Evolutionary conservation across 768 basidiomycete genomes (phyloP), one percentile per base, ranked within the genome.

Genomic region (Lactarius psammicola): DNA sequence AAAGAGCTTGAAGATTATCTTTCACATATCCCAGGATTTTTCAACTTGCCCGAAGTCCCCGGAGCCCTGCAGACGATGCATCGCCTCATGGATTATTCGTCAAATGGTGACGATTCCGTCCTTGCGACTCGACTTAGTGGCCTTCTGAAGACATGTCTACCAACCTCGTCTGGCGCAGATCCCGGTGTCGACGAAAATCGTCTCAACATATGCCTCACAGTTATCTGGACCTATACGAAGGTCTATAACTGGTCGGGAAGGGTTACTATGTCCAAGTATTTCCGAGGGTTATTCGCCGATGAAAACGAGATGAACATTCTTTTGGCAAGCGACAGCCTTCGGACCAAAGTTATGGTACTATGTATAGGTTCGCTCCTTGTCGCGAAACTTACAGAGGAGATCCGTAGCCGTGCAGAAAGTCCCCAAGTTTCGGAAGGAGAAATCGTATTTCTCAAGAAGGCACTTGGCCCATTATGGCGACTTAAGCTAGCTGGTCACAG

Each of bases 321-420:
- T 31, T 30, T 40, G n/a, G 57, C 26, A 17, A 38, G 31, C 15
- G 30, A 18, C 2, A 40, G 44, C 20, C 36, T 40, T 5, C 57
- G 20, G 18, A 28, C 57, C 57, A 40, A 31, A 42, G 38, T 59
- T 20, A 2, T 31, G n/a, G 40, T 44, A 5, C 38, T 40, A 3
- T 59, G 57, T 44, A 59, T 59, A 26, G 36, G 40, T 42, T 40
- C 57, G 36, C 57, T 59, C 23, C 38, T 59, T 31, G 57, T 44
- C 9, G 1, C 57, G 2, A 40, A 36, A 59, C 31, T 59, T 4
- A 44, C 31, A 40, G 40, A 28, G 23, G 57, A 59, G 15, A 30
- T 44, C 18, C n/a, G 40, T 11, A 40, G 23, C 23, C 40, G 20
- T 9, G 26, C 15, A 15, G 40, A 20, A 18, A 40, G 40, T 31